Base-by-base conservation (phyloP, 768 basidiomycete species). In the Jaapia argillacea region DNA sequence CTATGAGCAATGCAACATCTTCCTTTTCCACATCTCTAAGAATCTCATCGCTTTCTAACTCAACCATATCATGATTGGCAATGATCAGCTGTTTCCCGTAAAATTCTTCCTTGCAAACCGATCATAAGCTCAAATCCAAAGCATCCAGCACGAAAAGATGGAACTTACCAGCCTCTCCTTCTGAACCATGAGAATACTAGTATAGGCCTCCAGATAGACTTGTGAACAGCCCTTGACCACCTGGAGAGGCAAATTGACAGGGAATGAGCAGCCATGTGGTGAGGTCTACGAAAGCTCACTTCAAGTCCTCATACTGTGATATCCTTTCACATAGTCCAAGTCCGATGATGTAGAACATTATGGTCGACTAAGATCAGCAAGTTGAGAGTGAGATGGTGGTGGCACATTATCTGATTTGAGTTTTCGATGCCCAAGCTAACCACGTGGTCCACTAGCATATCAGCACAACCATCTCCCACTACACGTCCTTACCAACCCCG, bases 191-290 rank as follows among this genome's bases (percentile, higher is more conserved):
- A 99, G 71, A 52, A 98, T 92, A 58, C 86, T 90, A 2, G 96
- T 99, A 67, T 99, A 99, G 1, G 90, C 89, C 61, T 99, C 94
- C 23, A 98, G 80, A 60, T 98, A 99, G 21, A 98, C 81, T 36
- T 93, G 74, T n/a, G 77, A 61, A 14, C 79, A 81, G 25, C 69
- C 66, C 56, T 81, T 84, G 45, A 98, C 75, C 13, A 90, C 88
- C 81, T 86, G 51, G n/a, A 44, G 3, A n/a, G n/a, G n/a, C n/a
- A n/a, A n/a, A n/a, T n/a, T n/a, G n/a, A n/a, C n/a, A n/a, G n/a
- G n/a, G 36, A 21, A 33, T 25, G 43, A 31, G 22, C 20, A 33
- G 10, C 28, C 28, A 45, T 43, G 7, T 16, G 40, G 2, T 41
- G 14, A 16, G 21, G 38, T 16, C 31, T 10, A 22, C 21, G 14